phyloP scores from a whole-genome alignment of 2,329 filamentous ascomycete genomes.

The Aspergillus sp. region DNA sequence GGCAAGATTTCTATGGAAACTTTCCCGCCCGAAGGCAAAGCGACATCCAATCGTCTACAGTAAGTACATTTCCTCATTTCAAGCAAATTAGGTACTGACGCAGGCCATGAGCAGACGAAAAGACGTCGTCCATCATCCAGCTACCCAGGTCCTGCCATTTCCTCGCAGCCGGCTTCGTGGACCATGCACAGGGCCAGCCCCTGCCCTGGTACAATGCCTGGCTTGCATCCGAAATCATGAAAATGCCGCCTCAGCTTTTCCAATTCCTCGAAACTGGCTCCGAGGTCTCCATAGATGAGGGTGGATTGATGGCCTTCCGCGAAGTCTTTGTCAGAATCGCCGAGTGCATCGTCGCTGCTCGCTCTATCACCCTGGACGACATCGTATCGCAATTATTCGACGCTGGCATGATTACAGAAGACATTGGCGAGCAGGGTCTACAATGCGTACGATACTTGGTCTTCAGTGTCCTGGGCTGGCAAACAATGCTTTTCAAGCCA shows the following conservation, averaged over 20 bases:
- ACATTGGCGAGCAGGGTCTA: not conserved
- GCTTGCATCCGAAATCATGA: not conserved
- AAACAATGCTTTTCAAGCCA: slow-evolving; percentile 5
- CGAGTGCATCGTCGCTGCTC: not conserved
- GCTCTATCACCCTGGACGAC: not conserved
- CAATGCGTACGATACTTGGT: slow-evolving; percentile 1
- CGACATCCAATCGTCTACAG: too few relatives aligned
- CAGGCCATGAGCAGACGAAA: not conserved
- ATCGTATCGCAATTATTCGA: not conserved
- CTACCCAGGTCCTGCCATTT: not conserved
- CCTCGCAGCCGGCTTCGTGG: not conserved
- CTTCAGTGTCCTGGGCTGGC: slow-evolving; percentile 4
- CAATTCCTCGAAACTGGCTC: not conserved
- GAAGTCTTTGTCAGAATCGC: not conserved
- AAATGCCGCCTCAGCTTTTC: not conserved
- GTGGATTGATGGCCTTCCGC: not conserved
- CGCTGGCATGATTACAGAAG: not conserved
- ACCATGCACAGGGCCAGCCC: not conserved
- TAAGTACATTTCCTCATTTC: too few relatives aligned
- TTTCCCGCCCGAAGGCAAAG: too few relatives aligned
- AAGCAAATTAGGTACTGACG: not conserved
- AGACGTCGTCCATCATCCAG: not conserved
- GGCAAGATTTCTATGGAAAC: not conserved
- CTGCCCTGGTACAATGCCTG: slow-evolving; percentile 1
- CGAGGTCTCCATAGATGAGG: not conserved